Base-by-base conservation (phyloP, 257 asterid species). In the Solanum lycopersicoides region DNA sequence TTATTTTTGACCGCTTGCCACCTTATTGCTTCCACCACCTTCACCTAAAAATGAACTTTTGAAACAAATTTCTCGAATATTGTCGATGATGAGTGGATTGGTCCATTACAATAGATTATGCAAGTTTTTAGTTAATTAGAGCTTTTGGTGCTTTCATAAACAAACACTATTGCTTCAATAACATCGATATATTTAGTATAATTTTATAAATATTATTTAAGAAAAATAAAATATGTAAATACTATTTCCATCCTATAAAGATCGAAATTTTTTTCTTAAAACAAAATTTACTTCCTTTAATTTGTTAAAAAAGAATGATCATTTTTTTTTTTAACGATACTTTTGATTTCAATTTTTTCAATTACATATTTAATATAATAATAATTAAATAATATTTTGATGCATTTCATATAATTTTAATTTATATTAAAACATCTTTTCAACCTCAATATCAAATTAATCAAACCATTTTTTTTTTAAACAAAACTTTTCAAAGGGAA, bases 331-430 rank as follows among this genome's bases (percentile, higher is more conserved):
- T 47, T 45, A 4, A 13, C 1, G 15, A 47, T 6, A 47, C 18
- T 53, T 53, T 53, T 2, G 0, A 53, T 53, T 53, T 53, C 9
- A 53, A 0, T 53, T 53, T 53, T 53, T 53, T 16, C 0, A 1
- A 0, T 16, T 1, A 6, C 0, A 16, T 16, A 0, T 53, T 53
- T 53, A 16, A 53, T 1, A 3, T 1, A 6, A 16, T 0, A 53
- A 39, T 16, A 0, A 53, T 0, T 16, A 53, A 53, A 16, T 53
- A 4, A 53, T 0, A 53, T 2, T 53, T 53, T 53, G 9, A 53
- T 16, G 0, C 9, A 16, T 53, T 53, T 53, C 23, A 53, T 53
- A 50, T 15, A 15, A 6, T 6, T 50, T 53, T 53, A 53, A 1
- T 53, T 53, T 53, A 53, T 15, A 53, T 53, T 50, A 50, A 15